Base-by-base conservation (phyloP, 768 basidiomycete species). In the Tephrocybe rancida region DNA sequence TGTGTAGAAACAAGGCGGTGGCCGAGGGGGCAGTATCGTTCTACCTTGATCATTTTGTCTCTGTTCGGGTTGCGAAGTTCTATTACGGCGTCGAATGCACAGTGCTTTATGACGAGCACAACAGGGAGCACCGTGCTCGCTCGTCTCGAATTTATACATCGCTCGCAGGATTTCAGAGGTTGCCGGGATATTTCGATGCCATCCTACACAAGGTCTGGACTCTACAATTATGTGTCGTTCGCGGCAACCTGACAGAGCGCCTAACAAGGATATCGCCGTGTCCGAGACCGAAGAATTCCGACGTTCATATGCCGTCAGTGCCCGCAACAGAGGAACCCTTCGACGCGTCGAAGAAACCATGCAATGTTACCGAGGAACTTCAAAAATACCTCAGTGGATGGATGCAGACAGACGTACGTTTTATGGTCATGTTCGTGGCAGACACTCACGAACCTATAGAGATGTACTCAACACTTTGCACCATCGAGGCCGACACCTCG, bases 251-350 rank as follows among this genome's bases (percentile, higher is more conserved):
- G 50, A 42, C 64, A 67, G 48, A n/a, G n/a, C n/a, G 67, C 66
- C 45, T 35, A 10, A 26, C 37, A 3, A n/a, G 14, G 6, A 45
- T 47, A 11, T 22, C 8, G 51, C 19, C n/a, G n/a, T 37, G 22
- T 32, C 80, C 78, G 61, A 73, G 67, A 52, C 76, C 65, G 67
- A 67, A 67, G 61, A 67, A 9, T 57, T 61, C 3, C 57, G 66
- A 13, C 46, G 54, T 8, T 52, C 63, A 37, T 66, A 58, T 39
- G 51, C 39, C 27, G 34, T 48, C 5, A 44, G 44, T 5, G 50
- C 44, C 10, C 43, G 29, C 0, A 45, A 58, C 10, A 43, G 14
- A 8, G 44, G 53, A 55, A 14, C 50, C 61, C 10, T 19, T 26
- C 14, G 19, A 39, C 4, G 56, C 60, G n/a, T 45, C 44, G 5